A percentile compares a stretch with the other conserved stretches of the same genome.
phyloP scores from a whole-genome alignment of 2,329 filamentous ascomycete species.

The Ophiostoma quercus region DNA sequence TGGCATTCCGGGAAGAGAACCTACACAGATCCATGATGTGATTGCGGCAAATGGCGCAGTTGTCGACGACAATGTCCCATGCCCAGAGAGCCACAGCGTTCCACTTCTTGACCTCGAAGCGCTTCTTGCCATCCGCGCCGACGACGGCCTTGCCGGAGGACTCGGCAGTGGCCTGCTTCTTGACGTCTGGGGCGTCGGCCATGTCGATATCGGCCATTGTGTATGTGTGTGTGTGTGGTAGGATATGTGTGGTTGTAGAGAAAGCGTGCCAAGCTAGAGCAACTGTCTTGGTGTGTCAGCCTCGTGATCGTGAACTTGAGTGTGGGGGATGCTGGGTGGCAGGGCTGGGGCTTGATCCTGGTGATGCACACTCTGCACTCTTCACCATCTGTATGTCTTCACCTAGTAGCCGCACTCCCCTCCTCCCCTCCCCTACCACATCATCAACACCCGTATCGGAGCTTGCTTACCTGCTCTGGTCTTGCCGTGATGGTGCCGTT shows the following conservation, averaged over 20 bases:
- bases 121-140: slow-evolving; percentile 50
- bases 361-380: neutral
- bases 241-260: neutral
- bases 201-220: slow-evolving; percentile 93
- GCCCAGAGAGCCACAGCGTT: slow-evolving; percentile 98
- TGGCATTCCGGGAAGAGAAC: slow-evolving; percentile 29
- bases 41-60: slow-evolving; percentile 98
- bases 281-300: slow-evolving; percentile 10
- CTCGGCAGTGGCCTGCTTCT: slow-evolving; percentile 47
- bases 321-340: neutral
- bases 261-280: neutral
- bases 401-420: neutral
- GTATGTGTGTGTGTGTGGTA: neutral
- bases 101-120: slow-evolving; percentile 99
- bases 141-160: slow-evolving; percentile 39
- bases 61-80: slow-evolving; percentile 99
- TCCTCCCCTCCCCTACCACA: neutral
- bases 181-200: slow-evolving; percentile 68
- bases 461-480: neutral
- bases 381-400: neutral
- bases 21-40: slow-evolving; percentile 99
- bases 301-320: neutral
- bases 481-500: neutral
- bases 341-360: neutral
- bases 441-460: neutral